Conservation (phyloP, 2,329 filamentous ascomycete genomes). For the Fusarium coicis region DNA sequence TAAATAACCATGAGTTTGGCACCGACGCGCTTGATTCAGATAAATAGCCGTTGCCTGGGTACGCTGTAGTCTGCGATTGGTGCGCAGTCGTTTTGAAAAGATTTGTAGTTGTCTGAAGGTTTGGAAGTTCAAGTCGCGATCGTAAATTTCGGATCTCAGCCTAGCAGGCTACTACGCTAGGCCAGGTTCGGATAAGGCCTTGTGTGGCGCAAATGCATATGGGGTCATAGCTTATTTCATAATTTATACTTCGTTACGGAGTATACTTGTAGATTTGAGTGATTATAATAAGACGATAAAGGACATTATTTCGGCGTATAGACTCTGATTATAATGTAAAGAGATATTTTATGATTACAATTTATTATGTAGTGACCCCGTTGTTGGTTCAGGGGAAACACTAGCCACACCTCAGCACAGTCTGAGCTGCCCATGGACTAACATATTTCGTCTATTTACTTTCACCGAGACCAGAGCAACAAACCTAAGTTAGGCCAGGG, state of each 20-base stretch:
- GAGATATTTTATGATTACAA: not conserved
- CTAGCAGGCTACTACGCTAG: conserved; percentile 37
- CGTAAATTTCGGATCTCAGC: conserved; percentile 52
- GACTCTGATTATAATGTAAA: not conserved
- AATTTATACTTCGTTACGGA: not conserved
- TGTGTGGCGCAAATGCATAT: conserved; percentile 26
- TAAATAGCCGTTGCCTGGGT: conserved; percentile 27
- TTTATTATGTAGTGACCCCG: not conserved
- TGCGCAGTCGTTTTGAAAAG: conserved; percentile 39
- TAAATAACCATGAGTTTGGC: conserved; percentile 51
- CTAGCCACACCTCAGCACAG: conserved; percentile 22
- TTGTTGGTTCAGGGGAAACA: not conserved
- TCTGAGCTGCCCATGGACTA: conserved; percentile 13
- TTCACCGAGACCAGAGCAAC: conserved; percentile 24
- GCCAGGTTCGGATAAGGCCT: conserved; percentile 4
- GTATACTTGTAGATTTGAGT: not conserved
- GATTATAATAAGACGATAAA: not conserved
- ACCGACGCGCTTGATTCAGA: conserved; percentile 24
- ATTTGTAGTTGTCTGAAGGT: conserved; percentile 32
- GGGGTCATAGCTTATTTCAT: conserved; percentile 25
- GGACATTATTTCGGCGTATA: not conserved
- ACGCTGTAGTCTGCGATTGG: conserved; percentile 38
- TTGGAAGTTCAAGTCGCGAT: conserved; percentile 40
- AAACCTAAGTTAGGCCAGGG: not conserved
- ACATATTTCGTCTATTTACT: conserved; percentile 31